Percentiles rank a stretch among this genome's conserved stretches.
phyloP scores from a whole-genome alignment of 2,329 filamentous ascomycete genomes.

The Venturia pyrina region DNA sequence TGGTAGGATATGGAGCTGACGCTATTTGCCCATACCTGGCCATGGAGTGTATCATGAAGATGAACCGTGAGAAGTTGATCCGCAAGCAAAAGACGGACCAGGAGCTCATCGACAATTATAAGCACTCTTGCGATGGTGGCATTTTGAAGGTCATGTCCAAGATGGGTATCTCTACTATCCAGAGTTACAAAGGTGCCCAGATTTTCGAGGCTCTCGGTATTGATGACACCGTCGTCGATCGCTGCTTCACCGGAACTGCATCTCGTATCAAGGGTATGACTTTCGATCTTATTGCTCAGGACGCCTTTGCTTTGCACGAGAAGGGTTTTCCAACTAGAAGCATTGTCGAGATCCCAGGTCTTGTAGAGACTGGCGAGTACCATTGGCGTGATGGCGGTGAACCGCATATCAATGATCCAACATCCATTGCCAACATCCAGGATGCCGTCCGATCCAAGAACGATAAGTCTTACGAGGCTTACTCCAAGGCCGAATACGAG shows the following conservation, averaged over 20 bases:
- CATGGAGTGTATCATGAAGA: conserved; percentile 94
- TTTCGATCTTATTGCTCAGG: conserved; percentile 86
- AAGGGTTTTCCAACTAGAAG: conserved; percentile 76
- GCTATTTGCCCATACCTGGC: conserved; percentile 91
- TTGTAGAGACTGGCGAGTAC: conserved; percentile 91
- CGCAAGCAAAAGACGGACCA: conserved; percentile 79
- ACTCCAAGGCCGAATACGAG: conserved; percentile 86
- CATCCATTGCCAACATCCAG: conserved; percentile 92
- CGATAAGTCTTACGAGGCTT: conserved; percentile 96
- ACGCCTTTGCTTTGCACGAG: conserved; percentile 91
- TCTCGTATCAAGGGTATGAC: conserved; percentile 91
- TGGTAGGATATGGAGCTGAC: conserved; percentile 90
- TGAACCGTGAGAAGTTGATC: conserved; percentile 86
- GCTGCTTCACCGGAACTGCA: conserved; percentile 89
- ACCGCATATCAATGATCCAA: conserved; percentile 88
- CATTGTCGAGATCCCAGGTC: conserved; percentile 66
- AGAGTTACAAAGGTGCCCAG: conserved; percentile 95
- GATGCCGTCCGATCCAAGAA: conserved; percentile 96
- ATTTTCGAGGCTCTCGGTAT: conserved; percentile 95
- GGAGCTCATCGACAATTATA: conserved; percentile 86
- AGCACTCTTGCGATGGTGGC: conserved; percentile 90
- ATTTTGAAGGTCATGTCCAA: conserved; percentile 99
- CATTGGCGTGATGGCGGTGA: conserved; percentile 97
- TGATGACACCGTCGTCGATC: conserved; percentile 83
- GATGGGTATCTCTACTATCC: conserved; percentile 96